Evolutionary conservation across 768 basidiomycete species (phyloP), one percentile per base, ranked within the genome.

Genomic region (Dentipellis sp.): DNA sequence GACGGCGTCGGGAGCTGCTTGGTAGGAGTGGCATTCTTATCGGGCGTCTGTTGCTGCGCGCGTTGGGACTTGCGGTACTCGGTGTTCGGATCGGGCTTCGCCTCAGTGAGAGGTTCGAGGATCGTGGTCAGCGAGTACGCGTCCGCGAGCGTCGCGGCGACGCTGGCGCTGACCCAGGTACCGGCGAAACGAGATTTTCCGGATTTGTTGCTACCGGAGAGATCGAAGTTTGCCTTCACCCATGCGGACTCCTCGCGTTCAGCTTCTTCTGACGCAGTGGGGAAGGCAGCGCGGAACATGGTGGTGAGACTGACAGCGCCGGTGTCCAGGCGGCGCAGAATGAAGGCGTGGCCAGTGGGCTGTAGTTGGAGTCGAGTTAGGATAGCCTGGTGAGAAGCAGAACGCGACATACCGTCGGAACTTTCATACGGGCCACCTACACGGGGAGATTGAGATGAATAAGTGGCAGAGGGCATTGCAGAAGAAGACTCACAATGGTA

Each of bases 271-370:
- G 75, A 73, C 3, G 92, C 88, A 39, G 77, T 80, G 10, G 94
- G 94, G 69, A 92, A 97, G 0, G 92, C 92, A 8, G 93, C 93
- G 57, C 93, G 89, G 74, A 90, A 95, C 93, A 97, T 95, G 56
- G 94, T 95, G 10, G 94, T 95, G 10, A 94, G 80, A 60, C 86
- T 89, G 71, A 97, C 81, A 17, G 92, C 92, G 57, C 89, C 86
- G 3, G 94, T 95, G 71, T 97, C 94, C 63, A 89, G 94, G 54
- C 94, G 84, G 47, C 94, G 83, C 37, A 97, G 84, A 66, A 97
- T 91, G 68, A 97, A 97, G 21, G 94, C 92, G 71, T 97, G 94
- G 37, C 86, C 84, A 12, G 74, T 69, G 29, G 85, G 78, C 88
- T 91, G 29, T 39, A 56, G 54, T 42, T 62, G 37, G 49, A 64